These are phyloP conservation scores for Polytrichum formosum DNA, from an alignment of 225 moss, liverwort and hornwort species.

Conservation along the genomic window DNA sequence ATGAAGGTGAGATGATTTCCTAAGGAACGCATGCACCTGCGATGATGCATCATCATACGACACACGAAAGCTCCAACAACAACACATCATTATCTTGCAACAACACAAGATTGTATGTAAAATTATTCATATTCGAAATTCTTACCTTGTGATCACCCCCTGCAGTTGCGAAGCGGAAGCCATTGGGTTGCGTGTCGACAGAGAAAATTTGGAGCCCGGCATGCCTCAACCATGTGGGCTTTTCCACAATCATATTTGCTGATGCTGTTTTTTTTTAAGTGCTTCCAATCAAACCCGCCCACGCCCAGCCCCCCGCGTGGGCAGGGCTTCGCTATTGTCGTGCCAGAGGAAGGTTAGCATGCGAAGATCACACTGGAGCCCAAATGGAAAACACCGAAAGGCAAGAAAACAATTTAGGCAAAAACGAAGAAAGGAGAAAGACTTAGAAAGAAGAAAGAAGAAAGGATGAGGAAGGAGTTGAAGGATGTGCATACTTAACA, in stretches of 20 bases:
- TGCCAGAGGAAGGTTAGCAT: conserved; percentile 31
- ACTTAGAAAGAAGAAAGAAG: too few species aligned
- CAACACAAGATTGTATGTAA: too few species aligned
- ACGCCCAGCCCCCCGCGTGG: conserved; percentile 52
- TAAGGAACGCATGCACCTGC: not conserved
- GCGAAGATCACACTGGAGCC: not conserved
- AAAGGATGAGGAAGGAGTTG: not conserved
- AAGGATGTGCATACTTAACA: too few species aligned
- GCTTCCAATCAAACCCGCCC: conserved; percentile 2
- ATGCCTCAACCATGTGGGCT: conserved; percentile 95
- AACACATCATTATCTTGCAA: too few species aligned
- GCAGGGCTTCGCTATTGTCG: conserved; percentile 60
- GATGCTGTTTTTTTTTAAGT: not conserved
- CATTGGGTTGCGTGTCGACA: conserved; percentile 90
- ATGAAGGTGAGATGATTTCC: not conserved
- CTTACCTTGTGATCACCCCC: conserved; percentile 93
- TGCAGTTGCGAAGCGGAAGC: conserved; percentile 92
- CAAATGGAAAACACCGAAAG: not conserved
- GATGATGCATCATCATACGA: too few species aligned
- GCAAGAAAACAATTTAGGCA: too few species aligned
- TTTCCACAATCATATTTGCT: conserved; percentile 87
- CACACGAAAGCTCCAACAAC: too few species aligned
- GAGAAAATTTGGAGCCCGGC: conserved; percentile 98
- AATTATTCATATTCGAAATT: too few species aligned
- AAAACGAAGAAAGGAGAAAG: too few species aligned